Evolutionary conservation across 23 red algal genomes (phyloP), one percentile per base, ranked within the genome.

Genomic region (Pyropia yezoensis): DNA sequence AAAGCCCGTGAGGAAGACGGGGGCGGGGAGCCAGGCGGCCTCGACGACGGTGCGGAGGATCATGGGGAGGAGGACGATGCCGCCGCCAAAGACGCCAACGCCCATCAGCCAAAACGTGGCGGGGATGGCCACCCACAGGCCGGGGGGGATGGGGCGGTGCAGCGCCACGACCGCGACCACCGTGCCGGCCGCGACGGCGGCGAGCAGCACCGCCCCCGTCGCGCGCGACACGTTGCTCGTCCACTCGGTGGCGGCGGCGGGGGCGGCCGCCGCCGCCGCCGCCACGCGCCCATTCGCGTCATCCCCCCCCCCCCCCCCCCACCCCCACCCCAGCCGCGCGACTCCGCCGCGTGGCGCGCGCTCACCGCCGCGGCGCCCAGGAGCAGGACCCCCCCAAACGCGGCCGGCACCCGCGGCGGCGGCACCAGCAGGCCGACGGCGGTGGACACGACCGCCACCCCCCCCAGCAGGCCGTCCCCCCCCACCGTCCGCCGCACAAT

Each of bases 41-140:
- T 68, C 67, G 14, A 79, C 74, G 65, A 79, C 55, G 34, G 70
- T 66, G 27, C 78, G 65, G 67, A 80, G 52, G 3, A 89, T 60
- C 74, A 89, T 73, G 24, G 85, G 85, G 6, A 89, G 52, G 52
- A 89, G 75, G 27, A 89, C 66, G 32, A 73, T 52, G 24, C 85
- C 85, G 56, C 85, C 85, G 49, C 85, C 85, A 59, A 89, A 89
- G 17, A 79, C 85, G 33, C 49, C 66, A 21, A 63, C 57, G 15
- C 85, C 75, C 67, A 89, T 80, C 27, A 65, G 66, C 85, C 85
- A 89, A 47, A 80, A 89, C 52, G 77, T 70, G 59, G 69, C 78
- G 33, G 73, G 27, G 14, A 89, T 26, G 4, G n/a, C 27, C 52
- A 21, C 33, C 17, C 69, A 69, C 14, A 85, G 39, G 33, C 66